Conservation (phyloP, 1,139 yeast species). For the Hansenula anomala region DNA sequence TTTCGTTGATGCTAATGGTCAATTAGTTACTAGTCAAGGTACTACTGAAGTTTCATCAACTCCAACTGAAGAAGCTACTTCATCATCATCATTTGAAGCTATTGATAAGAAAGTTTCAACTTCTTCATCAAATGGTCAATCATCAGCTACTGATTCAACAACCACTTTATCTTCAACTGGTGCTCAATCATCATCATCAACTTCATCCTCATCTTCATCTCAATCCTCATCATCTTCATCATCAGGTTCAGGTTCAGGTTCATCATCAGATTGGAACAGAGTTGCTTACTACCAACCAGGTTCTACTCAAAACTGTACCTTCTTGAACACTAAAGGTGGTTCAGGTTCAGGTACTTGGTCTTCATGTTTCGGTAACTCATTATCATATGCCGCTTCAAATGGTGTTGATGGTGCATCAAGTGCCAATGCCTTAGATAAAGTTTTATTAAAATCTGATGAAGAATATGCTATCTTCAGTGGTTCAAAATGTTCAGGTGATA, state of each 20-base stretch:
- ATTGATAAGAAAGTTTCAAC: constrained; percentile 7
- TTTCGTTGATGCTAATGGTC: constrained; percentile 52
- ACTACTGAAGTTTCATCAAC: constrained; percentile 15
- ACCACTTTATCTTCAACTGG: constrained; percentile 23
- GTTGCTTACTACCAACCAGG: constrained; percentile 67
- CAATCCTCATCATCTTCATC: constrained; percentile 30
- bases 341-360: constrained; percentile 85
- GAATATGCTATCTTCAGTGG: constrained; percentile 80
- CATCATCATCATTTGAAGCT: constrained; percentile 9
- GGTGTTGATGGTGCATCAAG: constrained; percentile 63
- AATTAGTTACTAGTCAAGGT: constrained; percentile 32
- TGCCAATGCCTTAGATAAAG: constrained; percentile 58
- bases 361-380: constrained; percentile 79
- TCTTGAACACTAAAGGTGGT: constrained; percentile 80
- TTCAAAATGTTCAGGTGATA: constrained; percentile 49
- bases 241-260: constrained; percentile 29
- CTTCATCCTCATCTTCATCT: constrained; percentile 28
- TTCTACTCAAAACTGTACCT: constrained; percentile 64
- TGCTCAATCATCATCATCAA: constrained; percentile 24
- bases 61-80: neutral
- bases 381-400: constrained; percentile 72
- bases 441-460: constrained; percentile 61
- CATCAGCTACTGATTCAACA: constrained; percentile 12
- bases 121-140: constrained; percentile 2
- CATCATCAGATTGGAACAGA: constrained; percentile 65